A percentile compares a stretch with the other conserved stretches of the same genome.
Conservation (phyloP, 805 yeast species). For the Blastobotrys robertii region DNA sequence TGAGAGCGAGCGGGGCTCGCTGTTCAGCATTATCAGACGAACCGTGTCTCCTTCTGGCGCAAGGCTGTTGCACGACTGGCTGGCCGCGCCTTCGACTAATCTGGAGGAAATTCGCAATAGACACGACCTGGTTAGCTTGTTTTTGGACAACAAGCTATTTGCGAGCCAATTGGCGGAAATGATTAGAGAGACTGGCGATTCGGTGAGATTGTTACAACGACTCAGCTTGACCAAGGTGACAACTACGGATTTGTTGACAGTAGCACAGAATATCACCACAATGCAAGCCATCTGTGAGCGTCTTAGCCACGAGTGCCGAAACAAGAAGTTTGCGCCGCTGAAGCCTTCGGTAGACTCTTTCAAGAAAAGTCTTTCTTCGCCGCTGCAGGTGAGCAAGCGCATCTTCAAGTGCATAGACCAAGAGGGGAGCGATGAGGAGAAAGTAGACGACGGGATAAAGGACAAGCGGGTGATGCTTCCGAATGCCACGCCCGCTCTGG, state of each 20-base stretch:
- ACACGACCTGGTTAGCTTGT: slow-evolving; percentile 40
- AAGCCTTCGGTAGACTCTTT: slow-evolving; percentile 2
- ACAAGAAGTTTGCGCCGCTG: too few relatives aligned
- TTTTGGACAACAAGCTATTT: slow-evolving; percentile 33
- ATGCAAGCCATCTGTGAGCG: slow-evolving; percentile 25
- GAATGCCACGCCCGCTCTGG: slow-evolving; percentile 10
- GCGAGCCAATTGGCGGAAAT: slow-evolving; percentile 52
- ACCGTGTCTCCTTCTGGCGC: slow-evolving; percentile 80
- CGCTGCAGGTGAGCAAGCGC: slow-evolving; percentile 30
- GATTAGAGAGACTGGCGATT: slow-evolving; percentile 45
- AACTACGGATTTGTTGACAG: slow-evolving; percentile 35
- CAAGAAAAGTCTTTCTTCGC: slow-evolving; percentile 21
- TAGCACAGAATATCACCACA: slow-evolving; percentile 33
- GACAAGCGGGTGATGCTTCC: slow-evolving; percentile 4
- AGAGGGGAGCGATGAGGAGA: slow-evolving; percentile 4
- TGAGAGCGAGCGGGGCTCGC: slow-evolving; percentile 53
- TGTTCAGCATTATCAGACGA: slow-evolving; percentile 56
- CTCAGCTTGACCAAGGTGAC: slow-evolving; percentile 33
- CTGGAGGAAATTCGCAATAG: slow-evolving; percentile 45
- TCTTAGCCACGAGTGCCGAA: neutral
- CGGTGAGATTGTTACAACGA: slow-evolving; percentile 27
- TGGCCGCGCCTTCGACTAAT: slow-evolving; percentile 67
- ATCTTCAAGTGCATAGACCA: slow-evolving; percentile 36
- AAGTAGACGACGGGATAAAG: slow-evolving; percentile 1
- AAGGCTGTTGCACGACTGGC: slow-evolving; percentile 70